These are phyloP conservation scores for Fomitopsis schrenkii DNA, from an alignment of 1,284 basidiomycete species.

Conservation along the genomic window DNA sequence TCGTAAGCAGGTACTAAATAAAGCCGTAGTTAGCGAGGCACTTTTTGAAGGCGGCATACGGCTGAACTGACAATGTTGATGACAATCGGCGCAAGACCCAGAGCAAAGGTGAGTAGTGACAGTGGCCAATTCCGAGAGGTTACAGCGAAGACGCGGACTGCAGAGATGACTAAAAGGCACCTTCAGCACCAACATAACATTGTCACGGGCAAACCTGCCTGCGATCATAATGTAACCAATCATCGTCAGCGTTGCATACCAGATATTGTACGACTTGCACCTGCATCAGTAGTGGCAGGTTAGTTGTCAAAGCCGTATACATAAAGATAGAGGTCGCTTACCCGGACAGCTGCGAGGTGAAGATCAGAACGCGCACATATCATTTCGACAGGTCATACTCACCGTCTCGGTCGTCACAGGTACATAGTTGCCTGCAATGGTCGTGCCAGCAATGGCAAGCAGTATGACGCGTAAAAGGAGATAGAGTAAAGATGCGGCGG, in stretches of 20 bases:
- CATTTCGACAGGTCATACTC: background rate
- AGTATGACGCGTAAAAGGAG: background rate
- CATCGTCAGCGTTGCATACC: background rate
- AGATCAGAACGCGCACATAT: background rate
- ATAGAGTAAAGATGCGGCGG: background rate
- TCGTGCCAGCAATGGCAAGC: background rate
- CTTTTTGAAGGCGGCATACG: too few relatives aligned
- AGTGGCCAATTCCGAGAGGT: background rate
- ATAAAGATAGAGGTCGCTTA: background rate
- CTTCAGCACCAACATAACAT: background rate
- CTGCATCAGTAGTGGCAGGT: background rate
- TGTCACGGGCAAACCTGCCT: background rate
- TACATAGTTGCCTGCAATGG: background rate
- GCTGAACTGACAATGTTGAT: background rate
- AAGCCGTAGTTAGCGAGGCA: too few relatives aligned
- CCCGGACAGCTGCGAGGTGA: background rate
- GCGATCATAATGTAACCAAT: background rate
- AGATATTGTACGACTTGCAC: background rate
- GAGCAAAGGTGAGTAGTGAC: background rate
- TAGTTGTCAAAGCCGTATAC: background rate
- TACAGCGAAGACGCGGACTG: background rate
- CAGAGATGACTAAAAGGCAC: background rate
- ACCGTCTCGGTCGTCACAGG: background rate
- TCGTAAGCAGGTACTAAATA: background rate
- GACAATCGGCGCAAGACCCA: background rate